A percentile compares a stretch with the other conserved stretches of the same genome.
Conservation (phyloP, 2,329 filamentous ascomycete genomes). For the Fusarium camptoceras region DNA sequence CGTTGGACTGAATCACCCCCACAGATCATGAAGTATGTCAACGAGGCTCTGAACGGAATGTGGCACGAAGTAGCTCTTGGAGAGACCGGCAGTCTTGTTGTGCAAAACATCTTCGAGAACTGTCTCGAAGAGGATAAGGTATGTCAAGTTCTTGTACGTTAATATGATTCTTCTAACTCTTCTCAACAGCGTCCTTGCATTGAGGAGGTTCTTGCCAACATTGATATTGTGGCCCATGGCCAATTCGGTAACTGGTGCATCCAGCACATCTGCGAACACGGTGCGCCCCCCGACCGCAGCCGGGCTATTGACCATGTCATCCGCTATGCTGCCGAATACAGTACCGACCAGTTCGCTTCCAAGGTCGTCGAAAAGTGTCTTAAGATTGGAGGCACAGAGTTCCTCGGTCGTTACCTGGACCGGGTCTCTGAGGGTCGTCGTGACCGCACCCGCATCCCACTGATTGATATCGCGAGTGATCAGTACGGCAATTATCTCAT, state of each 20-base stretch:
- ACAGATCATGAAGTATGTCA: slow-evolving; percentile 98
- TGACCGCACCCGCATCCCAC: slow-evolving; percentile 92
- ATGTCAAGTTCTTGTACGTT: slow-evolving; percentile 42
- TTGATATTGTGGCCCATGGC: slow-evolving; percentile 95
- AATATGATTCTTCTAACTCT: slow-evolving; percentile 28
- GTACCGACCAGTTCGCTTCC: slow-evolving; percentile 98
- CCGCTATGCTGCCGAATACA: slow-evolving; percentile 92
- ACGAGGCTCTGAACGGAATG: slow-evolving; percentile 93
- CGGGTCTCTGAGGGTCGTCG: slow-evolving; percentile 91
- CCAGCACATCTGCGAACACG: slow-evolving; percentile 98
- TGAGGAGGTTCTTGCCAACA: slow-evolving; percentile 93
- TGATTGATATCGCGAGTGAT: slow-evolving; percentile 98
- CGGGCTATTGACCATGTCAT: slow-evolving; percentile 96
- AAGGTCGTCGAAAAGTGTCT: slow-evolving; percentile 99
- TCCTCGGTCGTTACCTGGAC: slow-evolving; percentile 91
- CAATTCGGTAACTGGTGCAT: slow-evolving; percentile 99
- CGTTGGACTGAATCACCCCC: slow-evolving; percentile 95
- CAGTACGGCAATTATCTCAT: slow-evolving; percentile 99
- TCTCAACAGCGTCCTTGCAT: slow-evolving; percentile 87
- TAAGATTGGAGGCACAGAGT: slow-evolving; percentile 93
- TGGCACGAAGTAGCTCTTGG: slow-evolving; percentile 98
- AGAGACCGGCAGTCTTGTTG: slow-evolving; percentile 96
- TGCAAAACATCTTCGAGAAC: slow-evolving; percentile 99
- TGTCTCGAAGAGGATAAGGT: slow-evolving; percentile 99
- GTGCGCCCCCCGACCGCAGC: slow-evolving; percentile 88